A percentile compares a stretch with the other conserved stretches of the same genome.
Conservation (phyloP, 2,329 filamentous ascomycete genomes). For the Mycosphaerella sp. region DNA sequence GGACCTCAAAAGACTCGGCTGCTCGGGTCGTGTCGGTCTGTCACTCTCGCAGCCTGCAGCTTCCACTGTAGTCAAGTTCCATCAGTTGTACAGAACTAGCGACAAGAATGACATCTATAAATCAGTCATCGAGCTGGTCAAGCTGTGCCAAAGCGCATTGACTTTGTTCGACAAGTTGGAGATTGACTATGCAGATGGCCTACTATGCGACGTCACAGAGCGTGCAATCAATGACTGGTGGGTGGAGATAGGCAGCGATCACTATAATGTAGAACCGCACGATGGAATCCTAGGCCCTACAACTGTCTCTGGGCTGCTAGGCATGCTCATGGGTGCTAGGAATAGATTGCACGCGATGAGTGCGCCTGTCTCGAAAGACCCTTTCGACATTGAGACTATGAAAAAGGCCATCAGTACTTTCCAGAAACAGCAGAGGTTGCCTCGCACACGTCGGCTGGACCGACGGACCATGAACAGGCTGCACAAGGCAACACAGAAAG, state of each 20-base stretch:
- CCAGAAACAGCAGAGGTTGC: constrained; percentile 80
- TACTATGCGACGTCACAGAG: constrained; percentile 91
- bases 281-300: constrained; percentile 91
- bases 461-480: constrained; percentile 74
- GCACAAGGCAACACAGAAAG: constrained; percentile 80
- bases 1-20: constrained; percentile 83
- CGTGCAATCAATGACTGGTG: constrained; percentile 90
- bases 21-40: constrained; percentile 81
- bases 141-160: constrained; percentile 82
- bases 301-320: constrained; percentile 80
- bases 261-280: constrained; percentile 85
- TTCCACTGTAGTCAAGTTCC: constrained; percentile 84
- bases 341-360: constrained; percentile 82
- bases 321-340: constrained; percentile 80
- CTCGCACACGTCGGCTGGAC: constrained; percentile 72
- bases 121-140: constrained; percentile 81
- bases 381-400: constrained; percentile 76
- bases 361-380: constrained; percentile 80
- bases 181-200: constrained; percentile 82
- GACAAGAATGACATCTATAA: constrained; percentile 72
- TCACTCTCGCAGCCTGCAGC: constrained; percentile 70
- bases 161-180: constrained; percentile 82
- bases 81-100: constrained; percentile 81
- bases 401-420: constrained; percentile 83
- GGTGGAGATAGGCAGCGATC: constrained; percentile 84